These are phyloP conservation scores for Paramecium biaurelia DNA, from an alignment of 73 alveolate genomes.

Conservation along the genomic window DNA sequence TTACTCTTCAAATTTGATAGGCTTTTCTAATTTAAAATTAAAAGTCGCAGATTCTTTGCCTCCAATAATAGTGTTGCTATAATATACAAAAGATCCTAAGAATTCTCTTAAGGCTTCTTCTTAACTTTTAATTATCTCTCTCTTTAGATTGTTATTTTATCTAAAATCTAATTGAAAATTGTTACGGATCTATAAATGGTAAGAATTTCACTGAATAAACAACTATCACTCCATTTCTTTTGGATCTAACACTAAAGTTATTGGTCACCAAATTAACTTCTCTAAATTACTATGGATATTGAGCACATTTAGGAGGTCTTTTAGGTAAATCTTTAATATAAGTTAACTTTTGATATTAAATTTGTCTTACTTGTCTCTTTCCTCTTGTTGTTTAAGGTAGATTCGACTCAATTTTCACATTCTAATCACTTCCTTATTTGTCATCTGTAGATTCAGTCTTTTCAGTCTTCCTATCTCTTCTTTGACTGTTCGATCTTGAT, in stretches of 20 bases:
- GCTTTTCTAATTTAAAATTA: conserved; percentile 1
- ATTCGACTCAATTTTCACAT: neutral
- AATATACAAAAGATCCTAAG: neutral
- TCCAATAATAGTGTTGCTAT: neutral
- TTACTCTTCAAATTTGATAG: neutral
- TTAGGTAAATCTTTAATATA: conserved; percentile 28
- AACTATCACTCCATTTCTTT: neutral
- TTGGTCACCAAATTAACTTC: neutral
- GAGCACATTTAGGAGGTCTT: neutral
- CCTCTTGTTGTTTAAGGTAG: neutral
- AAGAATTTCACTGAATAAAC: neutral
- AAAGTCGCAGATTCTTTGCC: neutral
- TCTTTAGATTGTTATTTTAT: neutral
- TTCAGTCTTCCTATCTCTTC: neutral
- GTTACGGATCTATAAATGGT: conserved; percentile 2
- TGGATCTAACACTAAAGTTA: neutral
- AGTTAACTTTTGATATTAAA: neutral
- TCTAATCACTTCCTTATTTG: neutral
- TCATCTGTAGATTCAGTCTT: neutral
- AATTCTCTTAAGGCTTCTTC: neutral
- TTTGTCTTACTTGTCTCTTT: neutral
- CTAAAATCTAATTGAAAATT: neutral
- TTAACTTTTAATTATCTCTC: neutral
- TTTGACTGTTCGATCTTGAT: neutral
- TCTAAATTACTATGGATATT: neutral